Percentiles rank a stretch among this genome's conserved stretches.
These are phyloP conservation scores for Sarcodon aspratus DNA, from an alignment of 768 basidiomycete species.

Conservation along the genomic window DNA sequence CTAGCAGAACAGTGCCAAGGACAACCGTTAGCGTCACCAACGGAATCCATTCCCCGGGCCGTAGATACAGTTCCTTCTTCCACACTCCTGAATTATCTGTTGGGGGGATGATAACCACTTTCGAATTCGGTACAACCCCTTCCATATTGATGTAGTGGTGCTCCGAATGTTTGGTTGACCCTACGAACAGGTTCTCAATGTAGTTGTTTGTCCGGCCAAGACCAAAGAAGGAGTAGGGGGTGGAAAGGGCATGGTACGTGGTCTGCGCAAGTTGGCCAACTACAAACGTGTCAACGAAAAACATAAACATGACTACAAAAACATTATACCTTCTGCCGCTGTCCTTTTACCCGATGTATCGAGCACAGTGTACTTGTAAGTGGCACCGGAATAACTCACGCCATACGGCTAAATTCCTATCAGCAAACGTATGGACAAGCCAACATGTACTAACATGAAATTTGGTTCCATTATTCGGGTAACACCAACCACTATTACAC, in stretches of 20 bases:
- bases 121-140: slow-evolving; percentile 95
- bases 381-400: slow-evolving; percentile 88
- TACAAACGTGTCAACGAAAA: slow-evolving; percentile 17
- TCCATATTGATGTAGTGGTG: slow-evolving; percentile 88
- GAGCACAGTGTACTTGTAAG: slow-evolving; percentile 94
- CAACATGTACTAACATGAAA: slow-evolving; percentile 56
- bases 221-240: slow-evolving; percentile 94
- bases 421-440: neutral
- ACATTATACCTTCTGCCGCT: slow-evolving; percentile 69
- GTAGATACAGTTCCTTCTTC: slow-evolving; percentile 82
- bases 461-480: slow-evolving; percentile 41
- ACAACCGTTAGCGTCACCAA: slow-evolving; percentile 91
- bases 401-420: slow-evolving; percentile 63
- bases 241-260: slow-evolving; percentile 79
- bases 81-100: slow-evolving; percentile 40
- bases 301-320: neutral
- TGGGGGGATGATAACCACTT: slow-evolving; percentile 86
- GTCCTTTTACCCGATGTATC: slow-evolving; percentile 83
- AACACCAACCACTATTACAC: slow-evolving; percentile 76
- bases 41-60: slow-evolving; percentile 96
- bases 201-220: slow-evolving; percentile 98
- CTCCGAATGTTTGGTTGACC: slow-evolving; percentile 65
- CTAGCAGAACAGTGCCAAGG: slow-evolving; percentile 59
- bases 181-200: slow-evolving; percentile 96
- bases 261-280: slow-evolving; percentile 92